Evolutionary conservation across 148 eudicot species (phyloP).

Genomic region (Polygonum aviculare): DNA sequence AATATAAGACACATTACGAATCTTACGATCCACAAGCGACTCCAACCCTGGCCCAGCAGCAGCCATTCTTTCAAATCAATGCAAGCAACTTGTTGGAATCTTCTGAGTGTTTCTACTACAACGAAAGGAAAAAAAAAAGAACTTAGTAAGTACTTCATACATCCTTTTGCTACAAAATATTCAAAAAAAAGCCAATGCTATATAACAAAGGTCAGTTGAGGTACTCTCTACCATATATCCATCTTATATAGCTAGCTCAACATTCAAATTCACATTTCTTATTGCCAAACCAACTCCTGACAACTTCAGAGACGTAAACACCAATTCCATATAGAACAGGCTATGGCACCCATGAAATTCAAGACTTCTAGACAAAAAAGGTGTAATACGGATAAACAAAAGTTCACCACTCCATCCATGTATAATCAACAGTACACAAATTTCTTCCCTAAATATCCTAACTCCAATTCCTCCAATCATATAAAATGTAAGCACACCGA

Average conservation of each 20-base stretch:
- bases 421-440: not conserved
- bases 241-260: not conserved
- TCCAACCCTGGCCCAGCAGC: conserved; percentile 65
- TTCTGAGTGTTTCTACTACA: conserved; percentile 1
- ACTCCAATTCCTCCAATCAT: not conserved
- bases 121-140: not conserved
- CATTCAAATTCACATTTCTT: not conserved
- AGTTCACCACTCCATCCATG: not conserved
- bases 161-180: not conserved
- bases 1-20: conserved; percentile 10
- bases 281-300: not conserved
- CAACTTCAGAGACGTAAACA: not conserved
- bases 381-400: not conserved
- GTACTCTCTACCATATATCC: not conserved
- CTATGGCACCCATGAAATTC: not conserved
- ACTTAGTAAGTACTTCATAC: not conserved
- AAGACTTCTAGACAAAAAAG: not conserved
- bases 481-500: not conserved
- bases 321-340: not conserved
- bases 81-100: conserved; percentile 12
- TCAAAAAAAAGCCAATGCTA: not conserved
- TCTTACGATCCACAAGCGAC: conserved; percentile 78
- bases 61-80: conserved; percentile 40
- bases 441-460: not conserved
- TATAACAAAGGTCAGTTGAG: not conserved